A percentile compares a stretch with the other conserved stretches of the same genome.
These are phyloP conservation scores for Shiraia sp. DNA, from an alignment of 2,329 filamentous ascomycete species.

Conservation along the genomic window DNA sequence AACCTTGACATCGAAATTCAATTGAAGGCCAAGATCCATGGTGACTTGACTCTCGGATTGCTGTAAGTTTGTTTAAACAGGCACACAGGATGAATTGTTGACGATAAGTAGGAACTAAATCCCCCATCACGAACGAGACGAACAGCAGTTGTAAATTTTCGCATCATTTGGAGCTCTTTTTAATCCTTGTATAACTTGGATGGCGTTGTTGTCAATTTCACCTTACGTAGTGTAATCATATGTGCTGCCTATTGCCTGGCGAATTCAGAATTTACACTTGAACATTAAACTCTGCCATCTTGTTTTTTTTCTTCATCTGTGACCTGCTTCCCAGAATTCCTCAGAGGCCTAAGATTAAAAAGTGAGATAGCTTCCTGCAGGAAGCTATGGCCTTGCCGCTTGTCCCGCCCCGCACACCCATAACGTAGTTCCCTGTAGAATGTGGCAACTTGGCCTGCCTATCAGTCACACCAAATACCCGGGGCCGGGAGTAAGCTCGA, in stretches of 20 bases:
- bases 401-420: constrained; percentile 4
- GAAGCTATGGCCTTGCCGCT: constrained; percentile 12
- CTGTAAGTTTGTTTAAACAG: constrained; percentile 45
- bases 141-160: constrained; percentile 16
- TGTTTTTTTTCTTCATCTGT: too few relatives aligned
- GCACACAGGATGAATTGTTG: constrained; percentile 10
- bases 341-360: too few relatives aligned
- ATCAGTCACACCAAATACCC: constrained; percentile 1
- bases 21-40: constrained; percentile 67
- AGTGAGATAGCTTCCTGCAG: constrained; percentile 3
- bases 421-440: not conserved
- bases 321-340: too few relatives aligned
- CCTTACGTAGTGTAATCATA: constrained; percentile 29
- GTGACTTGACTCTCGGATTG: constrained; percentile 63
- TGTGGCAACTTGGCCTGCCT: not conserved
- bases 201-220: constrained; percentile 28
- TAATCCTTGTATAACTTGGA: constrained; percentile 14
- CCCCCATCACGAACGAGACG: constrained; percentile 13
- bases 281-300: too few relatives aligned
- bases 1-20: constrained; percentile 67
- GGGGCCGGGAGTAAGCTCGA: too few relatives aligned
- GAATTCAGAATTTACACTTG: too few relatives aligned
- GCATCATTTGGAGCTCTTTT: constrained; percentile 13
- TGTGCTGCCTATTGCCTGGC: constrained; percentile 12
- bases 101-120: constrained; percentile 36